Evolutionary conservation across 371 early-diverging fungal species (phyloP), one percentile per base, ranked within the genome.

Genomic region (Mortierella sp.): DNA sequence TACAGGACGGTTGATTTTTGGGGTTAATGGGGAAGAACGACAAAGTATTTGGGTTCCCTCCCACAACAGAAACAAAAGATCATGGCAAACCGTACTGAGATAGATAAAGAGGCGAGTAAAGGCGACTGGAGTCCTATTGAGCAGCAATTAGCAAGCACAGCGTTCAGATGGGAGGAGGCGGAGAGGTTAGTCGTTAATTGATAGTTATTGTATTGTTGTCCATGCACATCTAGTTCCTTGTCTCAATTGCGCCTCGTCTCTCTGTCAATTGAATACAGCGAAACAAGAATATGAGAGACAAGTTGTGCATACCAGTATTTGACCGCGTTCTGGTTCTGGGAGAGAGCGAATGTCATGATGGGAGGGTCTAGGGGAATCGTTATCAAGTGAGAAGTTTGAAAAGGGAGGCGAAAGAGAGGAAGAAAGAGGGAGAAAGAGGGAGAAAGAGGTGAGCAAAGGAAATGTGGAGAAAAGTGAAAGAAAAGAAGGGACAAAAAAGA

Each of bases 101-200:
- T 82, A 82, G 66, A 77, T 72, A 47, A 77, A 26, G 24, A 82
- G 41, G 39, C 83, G 83, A n/a, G 78, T 68, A 45, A 66, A 82
- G 9, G 83, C 83, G 45, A 82, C 71, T 22, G 83, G 83, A 24
- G 52, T n/a, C 83, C 83, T 48, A 64, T 14, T 26, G 40, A 44
- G 9, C 37, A 48, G 5, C 31, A 29, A 31, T 16, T 26, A 47
- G 64, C 26, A 10, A 37, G 24, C 61, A 68, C 63, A 41, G 71
- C n/a, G 16, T 34, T 63, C 19, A 6, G 9, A 11, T 45, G 16
- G 10, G 58, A 41, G 19, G 40, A n/a, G n/a, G n/a, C n/a, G n/a
- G n/a, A n/a, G n/a, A n/a, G n/a, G n/a, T n/a, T n/a, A n/a, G n/a
- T n/a, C n/a, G n/a, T n/a, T n/a, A n/a, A 52, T 53, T 9, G 37